These are phyloP conservation scores for Xanthoconium separans DNA, from an alignment of 1,284 basidiomycete species.

Conservation along the genomic window DNA sequence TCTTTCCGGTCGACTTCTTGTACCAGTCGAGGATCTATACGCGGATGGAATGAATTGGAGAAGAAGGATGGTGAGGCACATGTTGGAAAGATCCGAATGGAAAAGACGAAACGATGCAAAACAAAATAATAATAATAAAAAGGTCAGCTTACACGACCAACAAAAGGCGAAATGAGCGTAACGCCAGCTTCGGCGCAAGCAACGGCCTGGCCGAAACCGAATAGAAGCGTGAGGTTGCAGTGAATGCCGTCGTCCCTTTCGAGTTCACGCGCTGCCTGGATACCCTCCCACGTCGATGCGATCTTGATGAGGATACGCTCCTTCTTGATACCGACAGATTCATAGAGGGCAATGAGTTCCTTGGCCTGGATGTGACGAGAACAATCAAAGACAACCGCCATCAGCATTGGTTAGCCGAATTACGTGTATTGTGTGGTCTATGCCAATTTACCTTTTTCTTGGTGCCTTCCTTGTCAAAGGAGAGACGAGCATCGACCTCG, in stretches of 20 bases:
- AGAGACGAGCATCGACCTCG: conserved; percentile 96
- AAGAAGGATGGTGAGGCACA: conserved; percentile 6
- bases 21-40: conserved; percentile 91
- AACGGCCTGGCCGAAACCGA: conserved; percentile 98
- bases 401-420: conserved; percentile 17
- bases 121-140: conserved; percentile 4
- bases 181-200: conserved; percentile 98
- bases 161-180: conserved; percentile 98
- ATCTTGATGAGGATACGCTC: conserved; percentile 99
- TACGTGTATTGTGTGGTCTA: conserved; percentile 12
- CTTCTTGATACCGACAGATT: conserved; percentile 86
- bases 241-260: conserved; percentile 93
- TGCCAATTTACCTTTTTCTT: conserved; percentile 69
- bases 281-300: conserved; percentile 99
- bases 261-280: conserved; percentile 96
- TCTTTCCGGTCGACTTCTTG: conserved; percentile 87
- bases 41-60: conserved; percentile 11
- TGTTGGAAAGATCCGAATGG: conserved; percentile 10
- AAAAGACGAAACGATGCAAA: neutral
- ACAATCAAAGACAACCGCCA: neutral
- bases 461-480: conserved; percentile 92
- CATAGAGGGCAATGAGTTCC: conserved; percentile 93
- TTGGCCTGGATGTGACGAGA: conserved; percentile 57
- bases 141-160: conserved; percentile 77
- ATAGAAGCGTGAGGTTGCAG: conserved; percentile 98